Conservation (phyloP, 306 rosid genomes). For the Inga leiocalycina region DNA sequence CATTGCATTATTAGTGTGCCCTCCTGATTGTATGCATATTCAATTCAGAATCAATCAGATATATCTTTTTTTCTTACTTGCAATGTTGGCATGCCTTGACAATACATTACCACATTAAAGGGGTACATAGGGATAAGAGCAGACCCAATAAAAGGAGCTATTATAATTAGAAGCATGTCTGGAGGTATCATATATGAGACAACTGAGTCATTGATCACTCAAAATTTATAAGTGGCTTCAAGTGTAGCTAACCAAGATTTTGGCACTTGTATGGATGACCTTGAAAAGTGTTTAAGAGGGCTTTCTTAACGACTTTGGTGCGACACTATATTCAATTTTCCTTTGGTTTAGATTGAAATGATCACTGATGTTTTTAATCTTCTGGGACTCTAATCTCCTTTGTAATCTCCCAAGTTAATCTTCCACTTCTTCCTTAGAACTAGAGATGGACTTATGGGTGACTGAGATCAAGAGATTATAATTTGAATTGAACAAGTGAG, state of each 20-base stretch:
- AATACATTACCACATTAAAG: not conserved
- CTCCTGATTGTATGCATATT: not conserved
- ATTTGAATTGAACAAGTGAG: not conserved
- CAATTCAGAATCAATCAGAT: not conserved
- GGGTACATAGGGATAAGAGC: not conserved
- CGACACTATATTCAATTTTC: not conserved
- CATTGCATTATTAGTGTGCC: not conserved
- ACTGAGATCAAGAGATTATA: not conserved
- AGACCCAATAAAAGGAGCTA: not conserved
- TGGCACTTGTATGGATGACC: slow-evolving; percentile 6
- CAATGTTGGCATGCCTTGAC: not conserved
- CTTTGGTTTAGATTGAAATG: not conserved
- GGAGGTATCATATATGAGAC: not conserved
- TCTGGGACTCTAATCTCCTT: not conserved
- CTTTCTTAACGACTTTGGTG: not conserved
- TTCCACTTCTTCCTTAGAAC: not conserved
- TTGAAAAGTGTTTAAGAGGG: not conserved
- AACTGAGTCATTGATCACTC: not conserved
- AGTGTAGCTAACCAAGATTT: not conserved
- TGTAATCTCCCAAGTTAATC: not conserved
- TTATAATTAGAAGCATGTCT: not conserved
- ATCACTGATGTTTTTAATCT: not conserved
- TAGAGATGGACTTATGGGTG: slow-evolving; percentile 2
- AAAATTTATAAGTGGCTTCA: not conserved
- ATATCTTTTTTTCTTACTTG: not conserved